Evolutionary conservation across 768 basidiomycete species (phyloP).

Genomic region (Calocybe gangraenosa): DNA sequence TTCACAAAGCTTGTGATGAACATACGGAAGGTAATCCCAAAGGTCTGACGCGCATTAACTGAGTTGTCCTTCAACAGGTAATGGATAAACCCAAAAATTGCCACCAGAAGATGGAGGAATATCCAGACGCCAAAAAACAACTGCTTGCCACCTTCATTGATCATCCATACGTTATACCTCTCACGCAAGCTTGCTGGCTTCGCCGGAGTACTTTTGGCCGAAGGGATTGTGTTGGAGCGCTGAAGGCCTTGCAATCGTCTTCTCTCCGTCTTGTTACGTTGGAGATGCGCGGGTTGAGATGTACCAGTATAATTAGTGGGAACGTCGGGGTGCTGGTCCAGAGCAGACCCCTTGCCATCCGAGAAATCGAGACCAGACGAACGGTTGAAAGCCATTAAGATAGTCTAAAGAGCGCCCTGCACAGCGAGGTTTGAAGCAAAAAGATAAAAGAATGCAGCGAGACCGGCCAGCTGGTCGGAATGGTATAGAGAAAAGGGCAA

Average conservation of each 20-base stretch:
- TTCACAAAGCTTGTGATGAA: conserved; percentile 23
- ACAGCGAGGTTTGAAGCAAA: conserved; percentile 21
- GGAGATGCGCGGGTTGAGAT: conserved; percentile 47
- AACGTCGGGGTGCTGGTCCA: conserved; percentile 54
- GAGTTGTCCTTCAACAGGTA: conserved; percentile 81
- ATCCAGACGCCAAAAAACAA: conserved; percentile 82
- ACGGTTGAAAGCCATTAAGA: conserved; percentile 35
- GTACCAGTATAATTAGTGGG: conserved; percentile 22
- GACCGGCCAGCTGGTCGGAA: conserved; percentile 46
- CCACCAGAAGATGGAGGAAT: conserved; percentile 75
- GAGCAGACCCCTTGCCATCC: conserved; percentile 40
- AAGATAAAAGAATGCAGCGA: conserved; percentile 30
- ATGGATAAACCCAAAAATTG: conserved; percentile 70
- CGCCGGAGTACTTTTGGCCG: conserved; percentile 20
- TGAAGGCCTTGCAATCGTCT: conserved; percentile 82
- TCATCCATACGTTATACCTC: conserved; percentile 78
- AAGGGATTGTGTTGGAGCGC: conserved; percentile 42
- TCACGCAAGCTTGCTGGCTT: conserved; percentile 39
- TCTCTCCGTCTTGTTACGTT: conserved; percentile 85
- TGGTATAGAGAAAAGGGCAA: conserved; percentile 20
- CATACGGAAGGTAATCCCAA: conserved; percentile 77
- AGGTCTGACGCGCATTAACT: conserved; percentile 55
- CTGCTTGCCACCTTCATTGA: conserved; percentile 82
- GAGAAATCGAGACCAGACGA: conserved; percentile 69
- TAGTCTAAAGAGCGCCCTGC: conserved; percentile 32